Evolutionary conservation across 768 basidiomycete species (phyloP), one percentile per base, ranked within the genome.

Genomic region (Rhodosporidiobolus sp.): DNA sequence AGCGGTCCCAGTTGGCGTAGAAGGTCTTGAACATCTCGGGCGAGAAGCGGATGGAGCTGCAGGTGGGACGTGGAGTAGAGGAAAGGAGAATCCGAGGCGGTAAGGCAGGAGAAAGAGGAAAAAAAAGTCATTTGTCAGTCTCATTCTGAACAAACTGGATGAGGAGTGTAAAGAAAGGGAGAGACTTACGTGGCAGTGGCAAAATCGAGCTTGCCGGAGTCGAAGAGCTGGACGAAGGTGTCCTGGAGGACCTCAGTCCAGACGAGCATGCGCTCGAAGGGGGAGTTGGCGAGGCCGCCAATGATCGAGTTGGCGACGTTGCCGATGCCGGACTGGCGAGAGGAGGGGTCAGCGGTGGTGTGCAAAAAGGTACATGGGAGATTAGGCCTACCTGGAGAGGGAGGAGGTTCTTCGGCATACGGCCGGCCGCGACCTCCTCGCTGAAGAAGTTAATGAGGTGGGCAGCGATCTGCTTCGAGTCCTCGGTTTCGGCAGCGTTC

Each of bases 201-300:
- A 63, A 83, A 81, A 56, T 80, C 80, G 30, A 82, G 77, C 61
- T 82, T 79, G 49, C 78, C 78, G 8, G 78, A 77, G 35, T 80
- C 81, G 69, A 83, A 74, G n/a, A 82, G 75, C 5, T 80, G 76
- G n/a, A 82, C 76, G 70, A 82, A 77, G 53, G 81, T 77, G 26
- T 82, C 81, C 32, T 82, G 70, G 20, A 71, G 56, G 38, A 69
- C 73, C 26, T 63, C 63, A 24, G 79, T 80, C 78, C 78, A 80
- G 9, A 79, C 79, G 11, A 64, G 69, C 19, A 80, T 60, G n/a
- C 72, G 69, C 54, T 78, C 68, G 68, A 78, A 78, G 14, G 73
- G 72, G 9, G 60, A 70, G 0, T 74, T 68, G 8, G 73, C 75
- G 28, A 78, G 73, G 9, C 76, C 78, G 3, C 75, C 75, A 49